Evolutionary conservation across 1,284 basidiomycete genomes (phyloP), one percentile per base, ranked within the genome.

Genomic region (Fomitopsis schrenkii): DNA sequence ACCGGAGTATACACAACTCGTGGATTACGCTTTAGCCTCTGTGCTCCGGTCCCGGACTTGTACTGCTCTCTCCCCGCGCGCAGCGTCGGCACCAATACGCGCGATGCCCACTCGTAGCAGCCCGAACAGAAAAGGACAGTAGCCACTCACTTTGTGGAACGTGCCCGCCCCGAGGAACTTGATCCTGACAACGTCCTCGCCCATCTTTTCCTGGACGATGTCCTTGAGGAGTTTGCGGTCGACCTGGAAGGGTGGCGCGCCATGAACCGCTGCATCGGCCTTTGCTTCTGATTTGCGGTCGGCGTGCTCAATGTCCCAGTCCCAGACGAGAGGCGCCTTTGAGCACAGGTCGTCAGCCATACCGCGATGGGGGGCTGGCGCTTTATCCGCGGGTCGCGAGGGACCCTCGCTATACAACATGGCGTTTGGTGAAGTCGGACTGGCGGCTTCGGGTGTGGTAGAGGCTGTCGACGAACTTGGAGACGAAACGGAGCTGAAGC

Each of bases 101-200:
- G 17, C 30, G 14, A 17, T 14, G 4, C 48, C 2, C 12, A 1
- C 17, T 26, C 28, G 5, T 33, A 4, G 12, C 48, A 50, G 8
- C 5, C 30, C 12, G 17, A n/a, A 1, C 7, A 30, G 5, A n/a
- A 8, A 15, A 5, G 14, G 28, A n/a, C 14, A 19, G 53, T 15
- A n/a, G 17, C n/a, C 14, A 38, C 75, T 55, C 35, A 83, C 87
- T 73, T 91, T 91, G 71, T 91, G 88, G 75, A 91, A 91, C 3
- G 90, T 91, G 44, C 89, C 89, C 89, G 88, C 84, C 68, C 86
- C 90, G 30, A 93, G 75, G 68, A 91, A 93, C 56, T 73, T 75
- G 66, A 93, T 90, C 38, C 86, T 78, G 3, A 81, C 87, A 22
- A 91, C 89, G 40, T 87, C 83, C 19, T 78, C 72, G 26, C 77